Evolutionary conservation across 768 basidiomycete genomes (phyloP), one percentile per base, ranked within the genome.

Genomic region (Collybia nuda): DNA sequence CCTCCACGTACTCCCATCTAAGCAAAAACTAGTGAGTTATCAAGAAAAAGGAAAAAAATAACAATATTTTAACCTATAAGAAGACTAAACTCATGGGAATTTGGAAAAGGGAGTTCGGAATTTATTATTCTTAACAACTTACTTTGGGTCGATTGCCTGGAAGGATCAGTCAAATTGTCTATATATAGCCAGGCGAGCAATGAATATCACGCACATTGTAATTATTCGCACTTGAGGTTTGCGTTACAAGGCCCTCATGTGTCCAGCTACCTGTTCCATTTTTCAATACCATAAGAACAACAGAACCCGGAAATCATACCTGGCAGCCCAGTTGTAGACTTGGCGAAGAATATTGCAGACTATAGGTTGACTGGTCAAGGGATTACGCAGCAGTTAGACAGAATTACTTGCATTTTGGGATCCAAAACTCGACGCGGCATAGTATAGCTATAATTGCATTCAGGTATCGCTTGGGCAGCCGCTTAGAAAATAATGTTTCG

Each of bases 61-160:
- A 23, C n/a, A 12, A 5, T 39, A 5, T n/a, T 12, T 21, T 39
- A 19, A 55, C 50, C 54, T 44, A 55, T 40, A 15, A 49, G 29
- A 9, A 55, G 40, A 42, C 54, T 55, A 32, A 11, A 9, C 2
- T 32, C 12, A 26, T n/a, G n/a, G n/a, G n/a, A 5, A 28, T 28
- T 32, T 32, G 14, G 32, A 11, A 11, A 14, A 11, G 32, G 7
- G n/a, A n/a, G n/a, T n/a, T 9, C 15, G 4, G 14, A 36, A 23
- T 5, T 23, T n/a, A 22, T 11, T 23, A 22, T 1, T 15, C 37
- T 3, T 18, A 21, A 36, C 18, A 9, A 64, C 74, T 51, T 54
- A 77, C 78, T 78, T 77, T 22, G 79, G 78, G 59, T 80, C 80
- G 55, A 80, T 80, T 5, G 80, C 78, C 76, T 79, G 23, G 12